phyloP scores from a whole-genome alignment of 2,329 filamentous ascomycete genomes.

The Claviceps purpurea region DNA sequence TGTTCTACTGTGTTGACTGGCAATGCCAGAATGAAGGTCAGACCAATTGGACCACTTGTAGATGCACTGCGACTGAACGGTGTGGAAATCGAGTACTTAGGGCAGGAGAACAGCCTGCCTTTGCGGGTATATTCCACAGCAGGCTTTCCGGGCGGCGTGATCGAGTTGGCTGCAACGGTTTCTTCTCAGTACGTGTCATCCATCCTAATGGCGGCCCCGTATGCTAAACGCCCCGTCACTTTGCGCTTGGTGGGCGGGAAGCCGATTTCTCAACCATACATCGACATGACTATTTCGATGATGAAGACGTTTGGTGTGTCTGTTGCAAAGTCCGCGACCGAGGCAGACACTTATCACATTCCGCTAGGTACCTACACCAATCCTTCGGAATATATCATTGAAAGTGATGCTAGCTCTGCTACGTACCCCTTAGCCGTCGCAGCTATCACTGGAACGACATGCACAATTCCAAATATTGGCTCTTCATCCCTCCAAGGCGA shows the following conservation, averaged over 20 bases:
- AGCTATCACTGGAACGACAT: constrained; percentile 89
- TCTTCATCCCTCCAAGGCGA: constrained; percentile 87
- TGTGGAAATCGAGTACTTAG: constrained; percentile 74
- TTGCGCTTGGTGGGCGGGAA: constrained; percentile 88
- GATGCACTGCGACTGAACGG: constrained; percentile 81
- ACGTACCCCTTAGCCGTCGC: constrained; percentile 92
- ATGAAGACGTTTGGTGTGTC: constrained; percentile 84
- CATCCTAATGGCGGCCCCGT: constrained; percentile 90
- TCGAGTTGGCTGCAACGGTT: constrained; percentile 85
- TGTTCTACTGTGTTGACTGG: constrained; percentile 70
- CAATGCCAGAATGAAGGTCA: constrained; percentile 90
- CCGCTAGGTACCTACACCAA: constrained; percentile 74
- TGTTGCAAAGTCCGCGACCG: constrained; percentile 61
- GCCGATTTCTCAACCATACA: constrained; percentile 92
- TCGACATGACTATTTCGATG: constrained; percentile 98
- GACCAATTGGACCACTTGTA: constrained; percentile 85
- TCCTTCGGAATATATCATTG: constrained; percentile 74
- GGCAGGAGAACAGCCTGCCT: constrained; percentile 71
- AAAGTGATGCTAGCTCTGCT: constrained; percentile 95
- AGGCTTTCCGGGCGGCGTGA: constrained; percentile 73
- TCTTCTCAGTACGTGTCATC: constrained; percentile 99
- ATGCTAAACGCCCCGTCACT: constrained; percentile 87
- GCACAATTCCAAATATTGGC: constrained; percentile 92
- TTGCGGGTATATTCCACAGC: constrained; percentile 69
- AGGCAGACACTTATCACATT: constrained; percentile 87